Base-by-base conservation (phyloP, 176 grass and related monocot species). In the Oryza longistaminata region DNA sequence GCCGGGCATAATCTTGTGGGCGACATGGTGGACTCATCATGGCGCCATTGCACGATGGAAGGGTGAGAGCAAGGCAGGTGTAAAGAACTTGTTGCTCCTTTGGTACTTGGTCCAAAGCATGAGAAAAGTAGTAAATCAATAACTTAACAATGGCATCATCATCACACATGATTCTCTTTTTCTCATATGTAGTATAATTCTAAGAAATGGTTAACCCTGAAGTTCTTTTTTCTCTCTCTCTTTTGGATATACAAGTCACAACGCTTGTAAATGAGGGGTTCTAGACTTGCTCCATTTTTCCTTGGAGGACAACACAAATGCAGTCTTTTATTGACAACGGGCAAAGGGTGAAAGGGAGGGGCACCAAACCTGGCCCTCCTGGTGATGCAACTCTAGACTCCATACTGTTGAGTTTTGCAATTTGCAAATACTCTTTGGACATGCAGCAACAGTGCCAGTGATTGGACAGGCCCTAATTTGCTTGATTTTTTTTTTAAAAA, bases 31-130 rank as follows among this genome's bases (percentile, higher is more conserved):
- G 34, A 2, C 9, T 16, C 55, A 12, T 16, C 22, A 45, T 16
- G 50, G 39, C 62, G 74, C 74, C 46, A 27, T 67, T 46, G 87
- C 75, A 88, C 76, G 79, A 61, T 79, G 81, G 87, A 89, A 85
- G 12, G 52, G 66, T 22, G 50, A 71, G 40, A 70, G 26, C 26
- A 77, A 9, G 65, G 79, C 78, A 77, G 66, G 52, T 64, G 78
- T 66, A 78, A 73, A 73, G 35, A 45, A 68, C 17, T 19, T 26
- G 13, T 17, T 24, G 21, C 24, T 31, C 61, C 55, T 60, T 84
- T 11, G 61, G 35, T 45, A 68, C 60, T 84, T 25, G 75, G 24
- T 84, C 55, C 68, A 68, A 73, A 79, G 52, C 39, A 46, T 62
- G 58, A 24, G 22, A 68, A 33, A 67, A 74, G 39, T 40, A 74